Conservation (phyloP, 176 grass and related monocot genomes). For the Aegilops tauschii region DNA sequence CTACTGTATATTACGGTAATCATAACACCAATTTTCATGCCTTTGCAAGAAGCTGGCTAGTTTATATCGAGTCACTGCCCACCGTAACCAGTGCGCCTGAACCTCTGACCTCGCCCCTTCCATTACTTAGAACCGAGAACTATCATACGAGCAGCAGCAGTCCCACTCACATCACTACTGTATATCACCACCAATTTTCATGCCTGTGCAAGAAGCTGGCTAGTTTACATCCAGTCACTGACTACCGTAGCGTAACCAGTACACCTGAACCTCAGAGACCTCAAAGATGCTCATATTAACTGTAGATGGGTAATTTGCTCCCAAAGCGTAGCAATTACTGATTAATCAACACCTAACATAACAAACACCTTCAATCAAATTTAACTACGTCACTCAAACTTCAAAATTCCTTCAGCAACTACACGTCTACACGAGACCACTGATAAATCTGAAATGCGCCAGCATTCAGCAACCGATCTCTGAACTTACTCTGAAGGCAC, state of each 20-base stretch:
- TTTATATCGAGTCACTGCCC: not conserved
- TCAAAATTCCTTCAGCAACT: not conserved
- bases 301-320: not conserved
- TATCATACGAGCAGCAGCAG: not conserved
- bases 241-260: not conserved
- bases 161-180: not conserved
- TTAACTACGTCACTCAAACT: not conserved
- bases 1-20: not conserved
- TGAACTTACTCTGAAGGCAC: not conserved
- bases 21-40: not conserved
- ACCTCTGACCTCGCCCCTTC: not conserved
- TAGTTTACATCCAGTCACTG: not conserved
- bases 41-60: not conserved
- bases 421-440: not conserved
- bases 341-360: not conserved
- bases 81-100: not conserved
- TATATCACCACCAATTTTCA: not conserved
- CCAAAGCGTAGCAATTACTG: not conserved
- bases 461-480: not conserved
- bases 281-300: not conserved
- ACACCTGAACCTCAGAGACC: not conserved
- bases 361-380: not conserved
- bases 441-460: not conserved
- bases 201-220: not conserved
- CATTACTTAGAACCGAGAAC: not conserved